A percentile compares a stretch with the other conserved stretches of the same genome.
Conservation (phyloP, 805 yeast genomes). For the Komagataella kurtzmanii region DNA sequence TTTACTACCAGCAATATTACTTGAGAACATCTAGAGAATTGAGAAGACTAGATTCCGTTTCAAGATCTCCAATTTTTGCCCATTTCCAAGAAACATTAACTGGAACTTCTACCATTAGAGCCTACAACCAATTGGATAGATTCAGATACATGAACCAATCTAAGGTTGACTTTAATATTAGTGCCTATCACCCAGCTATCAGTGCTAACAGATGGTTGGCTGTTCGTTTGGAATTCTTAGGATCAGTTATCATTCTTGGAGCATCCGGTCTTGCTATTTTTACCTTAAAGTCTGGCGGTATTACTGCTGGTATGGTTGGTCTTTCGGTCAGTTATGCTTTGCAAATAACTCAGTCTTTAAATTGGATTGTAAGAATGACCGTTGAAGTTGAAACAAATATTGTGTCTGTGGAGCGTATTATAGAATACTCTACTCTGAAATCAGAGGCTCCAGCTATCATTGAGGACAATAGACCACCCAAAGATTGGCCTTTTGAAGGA, state of each 20-base stretch:
- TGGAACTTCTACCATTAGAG: slow-evolving; percentile 67
- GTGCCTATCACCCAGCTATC: slow-evolving; percentile 85
- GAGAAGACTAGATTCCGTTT: slow-evolving; percentile 69
- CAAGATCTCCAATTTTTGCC: slow-evolving; percentile 71
- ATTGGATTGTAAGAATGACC: slow-evolving; percentile 98
- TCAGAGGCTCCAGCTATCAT: slow-evolving; percentile 68
- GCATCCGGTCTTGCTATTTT: slow-evolving; percentile 75
- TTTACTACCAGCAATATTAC: slow-evolving; percentile 66
- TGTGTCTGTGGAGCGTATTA: slow-evolving; percentile 63
- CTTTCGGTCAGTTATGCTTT: slow-evolving; percentile 86
- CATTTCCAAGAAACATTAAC: slow-evolving; percentile 74
- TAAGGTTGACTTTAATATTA: slow-evolving; percentile 75
- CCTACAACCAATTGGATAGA: slow-evolving; percentile 52
- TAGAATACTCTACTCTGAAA: slow-evolving; percentile 34
- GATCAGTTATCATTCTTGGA: slow-evolving; percentile 76
- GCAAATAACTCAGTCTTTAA: slow-evolving; percentile 84
- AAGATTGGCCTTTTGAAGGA: slow-evolving; percentile 65
- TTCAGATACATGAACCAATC: slow-evolving; percentile 51
- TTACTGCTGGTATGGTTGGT: slow-evolving; percentile 90
- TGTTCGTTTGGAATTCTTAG: slow-evolving; percentile 82
- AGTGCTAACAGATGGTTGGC: slow-evolving; percentile 97
- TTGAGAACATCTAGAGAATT: slow-evolving; percentile 69
- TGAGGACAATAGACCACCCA: slow-evolving; percentile 42
- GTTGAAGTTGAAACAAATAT: slow-evolving; percentile 97
- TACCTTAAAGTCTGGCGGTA: slow-evolving; percentile 48